Evolutionary conservation across 495 filamentous ascomycete species (phyloP).

Genomic region (Niebla homalea): DNA sequence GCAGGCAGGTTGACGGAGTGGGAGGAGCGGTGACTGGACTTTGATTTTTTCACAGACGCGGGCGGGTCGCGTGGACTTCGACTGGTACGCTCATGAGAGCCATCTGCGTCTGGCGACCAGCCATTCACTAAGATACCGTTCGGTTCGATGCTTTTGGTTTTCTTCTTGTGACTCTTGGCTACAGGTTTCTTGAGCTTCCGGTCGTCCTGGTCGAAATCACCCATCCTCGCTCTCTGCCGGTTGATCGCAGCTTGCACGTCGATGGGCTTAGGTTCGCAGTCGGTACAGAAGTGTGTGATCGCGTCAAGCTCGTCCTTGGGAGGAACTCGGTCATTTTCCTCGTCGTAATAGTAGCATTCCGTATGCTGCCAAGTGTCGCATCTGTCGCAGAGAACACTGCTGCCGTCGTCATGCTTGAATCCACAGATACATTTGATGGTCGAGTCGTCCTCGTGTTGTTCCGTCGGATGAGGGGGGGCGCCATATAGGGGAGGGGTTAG

Average conservation of each 20-base stretch:
- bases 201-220: slow-evolving; percentile 47
- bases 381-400: slow-evolving; percentile 87
- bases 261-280: slow-evolving; percentile 64
- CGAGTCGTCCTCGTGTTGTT: slow-evolving; percentile 75
- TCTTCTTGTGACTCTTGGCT: slow-evolving; percentile 65
- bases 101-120: slow-evolving; percentile 29
- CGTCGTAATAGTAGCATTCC: slow-evolving; percentile 70
- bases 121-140: slow-evolving; percentile 26
- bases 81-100: slow-evolving; percentile 27
- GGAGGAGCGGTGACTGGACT: slow-evolving; percentile 58
- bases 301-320: slow-evolving; percentile 36
- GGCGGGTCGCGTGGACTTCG: slow-evolving; percentile 46
- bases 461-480: slow-evolving; percentile 18
- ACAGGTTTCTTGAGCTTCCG: slow-evolving; percentile 53
- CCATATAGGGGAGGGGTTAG: slow-evolving; percentile 25
- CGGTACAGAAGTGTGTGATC: slow-evolving; percentile 67
- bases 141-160: slow-evolving; percentile 34
- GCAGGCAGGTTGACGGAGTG: slow-evolving; percentile 51
- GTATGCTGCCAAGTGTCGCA: slow-evolving; percentile 99
- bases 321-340: slow-evolving; percentile 48
- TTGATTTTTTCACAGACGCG: slow-evolving; percentile 55
- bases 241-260: slow-evolving; percentile 58
- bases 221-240: slow-evolving; percentile 46
- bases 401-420: slow-evolving; percentile 87
- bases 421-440: slow-evolving; percentile 97